Percentiles rank a stretch among this genome's conserved stretches.
Evolutionary conservation across 139 green algal genomes (phyloP).

Genomic region (Volvox reticuliferus): DNA sequence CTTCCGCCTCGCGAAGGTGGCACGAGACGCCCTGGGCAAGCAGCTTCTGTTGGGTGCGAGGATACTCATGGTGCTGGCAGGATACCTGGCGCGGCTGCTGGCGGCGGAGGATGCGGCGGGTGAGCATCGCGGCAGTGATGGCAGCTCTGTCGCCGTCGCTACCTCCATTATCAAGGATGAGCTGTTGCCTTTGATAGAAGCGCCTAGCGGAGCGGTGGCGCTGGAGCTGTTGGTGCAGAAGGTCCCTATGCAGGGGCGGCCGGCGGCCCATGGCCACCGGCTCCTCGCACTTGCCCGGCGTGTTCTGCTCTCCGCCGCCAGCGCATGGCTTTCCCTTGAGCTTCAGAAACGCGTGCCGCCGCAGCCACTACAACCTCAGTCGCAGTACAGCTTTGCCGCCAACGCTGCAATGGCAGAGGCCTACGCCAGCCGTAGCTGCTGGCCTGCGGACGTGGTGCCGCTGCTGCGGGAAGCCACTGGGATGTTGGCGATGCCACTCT

Average conservation of each 20-base stretch:
- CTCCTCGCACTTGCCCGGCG: slow-evolving; percentile 4
- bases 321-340: slow-evolving; percentile 23
- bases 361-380: background rate
- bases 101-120: background rate
- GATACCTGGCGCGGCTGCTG: slow-evolving; percentile 5
- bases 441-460: background rate
- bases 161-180: background rate
- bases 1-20: background rate
- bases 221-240: background rate
- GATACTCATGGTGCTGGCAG: slow-evolving; percentile 21
- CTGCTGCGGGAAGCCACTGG: background rate
- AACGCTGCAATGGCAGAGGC: background rate
- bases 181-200: slow-evolving; percentile 34
- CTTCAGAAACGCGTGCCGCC: background rate
- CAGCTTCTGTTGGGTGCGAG: slow-evolving; percentile 20
- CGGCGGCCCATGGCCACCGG: background rate
- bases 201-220: background rate
- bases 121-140: background rate
- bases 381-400: background rate
- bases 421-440: background rate
- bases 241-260: background rate
- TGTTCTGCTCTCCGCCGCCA: background rate
- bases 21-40: background rate
- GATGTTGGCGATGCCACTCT: background rate
- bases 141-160: background rate